Conservation (phyloP, 352 stramenopile genomes). For the Pythium monospermum region DNA sequence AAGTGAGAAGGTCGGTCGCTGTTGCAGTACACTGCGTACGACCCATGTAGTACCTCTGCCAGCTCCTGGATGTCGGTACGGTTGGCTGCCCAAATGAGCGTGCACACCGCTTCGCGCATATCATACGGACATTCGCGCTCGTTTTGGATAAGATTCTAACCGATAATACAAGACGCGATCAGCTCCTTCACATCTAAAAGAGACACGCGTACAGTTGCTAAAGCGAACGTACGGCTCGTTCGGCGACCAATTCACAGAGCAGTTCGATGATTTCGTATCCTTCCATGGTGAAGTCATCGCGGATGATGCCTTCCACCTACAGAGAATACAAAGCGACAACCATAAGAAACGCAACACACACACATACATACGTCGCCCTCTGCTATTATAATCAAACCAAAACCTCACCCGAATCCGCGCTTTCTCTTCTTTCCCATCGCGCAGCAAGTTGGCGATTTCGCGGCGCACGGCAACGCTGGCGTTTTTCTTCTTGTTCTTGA, state of each 20-base stretch:
- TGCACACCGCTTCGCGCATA: conserved; percentile 90
- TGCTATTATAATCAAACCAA: no score
- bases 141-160: conserved; percentile 85
- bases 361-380: no score
- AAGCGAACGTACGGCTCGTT: conserved; percentile 71
- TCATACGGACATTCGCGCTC: conserved; percentile 92
- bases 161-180: neutral
- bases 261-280: conserved; percentile 95
- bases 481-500: conserved; percentile 91
- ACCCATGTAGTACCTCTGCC: conserved; percentile 76
- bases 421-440: conserved; percentile 90
- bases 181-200: neutral
- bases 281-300: conserved; percentile 94
- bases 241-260: conserved; percentile 90
- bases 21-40: no score
- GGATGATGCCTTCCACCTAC: conserved; percentile 90
- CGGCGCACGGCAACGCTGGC: conserved; percentile 62
- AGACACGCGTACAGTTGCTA: neutral
- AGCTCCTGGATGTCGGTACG: conserved; percentile 93
- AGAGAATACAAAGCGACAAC: neutral
- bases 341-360: neutral
- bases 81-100: conserved; percentile 91
- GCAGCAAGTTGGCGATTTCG: conserved; percentile 76
- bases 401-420: conserved; percentile 92
- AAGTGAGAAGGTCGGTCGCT: no score